phyloP scores from a whole-genome alignment of 2,329 filamentous ascomycete species.

The Phyllosticta citribraziliensis region DNA sequence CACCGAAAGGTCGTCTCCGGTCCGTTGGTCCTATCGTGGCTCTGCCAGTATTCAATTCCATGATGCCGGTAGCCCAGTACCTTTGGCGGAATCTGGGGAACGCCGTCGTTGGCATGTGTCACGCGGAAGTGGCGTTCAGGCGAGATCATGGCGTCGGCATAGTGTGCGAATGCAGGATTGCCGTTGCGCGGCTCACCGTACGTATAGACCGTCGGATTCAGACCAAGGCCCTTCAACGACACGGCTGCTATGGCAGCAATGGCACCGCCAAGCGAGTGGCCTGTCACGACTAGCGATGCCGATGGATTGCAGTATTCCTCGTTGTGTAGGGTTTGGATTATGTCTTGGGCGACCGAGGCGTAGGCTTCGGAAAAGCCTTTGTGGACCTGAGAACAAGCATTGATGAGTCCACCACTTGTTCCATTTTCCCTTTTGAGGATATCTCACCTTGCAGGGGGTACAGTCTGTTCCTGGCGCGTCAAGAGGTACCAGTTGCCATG shows the following conservation, averaged over 20 bases:
- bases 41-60: slow-evolving; percentile 8
- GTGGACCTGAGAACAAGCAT: background rate
- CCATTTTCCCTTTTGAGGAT: too few relatives aligned
- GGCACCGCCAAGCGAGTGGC: slow-evolving; percentile 4
- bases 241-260: slow-evolving; percentile 3
- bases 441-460: background rate
- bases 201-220: background rate
- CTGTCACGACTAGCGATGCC: background rate
- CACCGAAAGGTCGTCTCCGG: background rate
- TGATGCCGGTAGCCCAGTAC: slow-evolving; percentile 3
- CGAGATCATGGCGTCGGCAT: background rate
- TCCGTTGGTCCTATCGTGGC: background rate
- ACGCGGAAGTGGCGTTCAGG: slow-evolving; percentile 4
- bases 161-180: slow-evolving; percentile 4
- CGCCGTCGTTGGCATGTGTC: slow-evolving; percentile 10
- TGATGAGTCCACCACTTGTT: background rate
- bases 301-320: background rate
- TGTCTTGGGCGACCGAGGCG: background rate
- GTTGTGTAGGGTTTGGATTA: background rate
- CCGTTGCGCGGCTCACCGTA: slow-evolving; percentile 8
- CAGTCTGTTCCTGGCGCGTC: background rate
- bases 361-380: slow-evolving; percentile 5
- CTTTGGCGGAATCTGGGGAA: slow-evolving; percentile 4
- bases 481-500: background rate
- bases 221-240: background rate